Conservation (phyloP, 768 basidiomycete genomes). For the Mycena indigotica region DNA sequence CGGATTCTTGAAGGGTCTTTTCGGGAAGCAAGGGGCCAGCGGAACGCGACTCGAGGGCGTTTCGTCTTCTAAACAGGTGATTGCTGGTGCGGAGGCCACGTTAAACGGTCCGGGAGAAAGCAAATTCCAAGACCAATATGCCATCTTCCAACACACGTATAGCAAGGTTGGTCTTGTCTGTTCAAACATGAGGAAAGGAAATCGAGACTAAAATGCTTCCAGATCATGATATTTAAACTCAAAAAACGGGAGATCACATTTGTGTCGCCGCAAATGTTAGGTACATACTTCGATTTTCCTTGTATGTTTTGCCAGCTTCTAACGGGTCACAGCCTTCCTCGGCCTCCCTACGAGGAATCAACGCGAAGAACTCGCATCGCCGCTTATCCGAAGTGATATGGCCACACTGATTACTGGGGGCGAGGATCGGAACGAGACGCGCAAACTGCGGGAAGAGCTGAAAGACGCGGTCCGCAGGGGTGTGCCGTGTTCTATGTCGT, state of each 20-base stretch:
- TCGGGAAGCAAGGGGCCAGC: constrained; percentile 6
- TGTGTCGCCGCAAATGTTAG: constrained; percentile 21
- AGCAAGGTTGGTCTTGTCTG: constrained; percentile 12
- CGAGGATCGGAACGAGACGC: constrained; percentile 13
- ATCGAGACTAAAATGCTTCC: too few species aligned
- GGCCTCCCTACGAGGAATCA: constrained; percentile 21
- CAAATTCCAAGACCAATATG: constrained; percentile 19
- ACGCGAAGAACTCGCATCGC: constrained; percentile 12
- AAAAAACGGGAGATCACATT: constrained; percentile 25
- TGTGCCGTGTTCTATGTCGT: constrained; percentile 15
- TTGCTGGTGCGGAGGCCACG: constrained; percentile 21
- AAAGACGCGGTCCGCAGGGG: constrained; percentile 15
- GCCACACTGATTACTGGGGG: constrained; percentile 13
- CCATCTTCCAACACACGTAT: constrained; percentile 20
- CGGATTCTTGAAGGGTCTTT: constrained; percentile 19
- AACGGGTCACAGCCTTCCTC: background rate
- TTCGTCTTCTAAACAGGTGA: constrained; percentile 12
- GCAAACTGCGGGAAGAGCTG: constrained; percentile 11
- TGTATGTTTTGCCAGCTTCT: background rate
- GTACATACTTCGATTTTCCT: constrained; percentile 5
- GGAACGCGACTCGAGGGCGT: background rate
- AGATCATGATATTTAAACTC: constrained; percentile 20
- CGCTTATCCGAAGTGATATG: constrained; percentile 18
- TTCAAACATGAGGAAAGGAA: too few species aligned
- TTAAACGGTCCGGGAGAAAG: constrained; percentile 9